These are phyloP conservation scores for Ilex asprella DNA, from an alignment of 257 asterid species.

Conservation along the genomic window DNA sequence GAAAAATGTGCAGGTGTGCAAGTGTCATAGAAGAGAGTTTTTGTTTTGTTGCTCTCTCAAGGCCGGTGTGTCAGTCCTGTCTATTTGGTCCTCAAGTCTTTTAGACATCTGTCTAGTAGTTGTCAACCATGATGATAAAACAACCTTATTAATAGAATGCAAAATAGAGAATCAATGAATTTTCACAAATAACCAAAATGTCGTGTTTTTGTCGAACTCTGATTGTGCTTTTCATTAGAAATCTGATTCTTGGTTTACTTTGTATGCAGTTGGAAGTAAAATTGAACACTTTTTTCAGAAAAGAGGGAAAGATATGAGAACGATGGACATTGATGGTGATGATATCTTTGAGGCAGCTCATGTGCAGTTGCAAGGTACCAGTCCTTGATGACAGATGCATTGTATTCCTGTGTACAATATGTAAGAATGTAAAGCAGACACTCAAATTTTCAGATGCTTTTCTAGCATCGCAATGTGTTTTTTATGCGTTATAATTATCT, in stretches of 20 bases:
- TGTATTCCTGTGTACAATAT: conserved; percentile 12
- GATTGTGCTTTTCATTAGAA: neutral
- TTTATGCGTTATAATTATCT: too few relatives aligned
- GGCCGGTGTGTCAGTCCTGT: neutral
- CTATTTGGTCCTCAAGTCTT: neutral
- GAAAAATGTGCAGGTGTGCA: conserved; percentile 65
- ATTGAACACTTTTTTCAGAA: conserved; percentile 34
- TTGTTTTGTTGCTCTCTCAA: neutral
- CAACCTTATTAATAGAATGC: too few relatives aligned
- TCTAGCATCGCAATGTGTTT: too few relatives aligned
- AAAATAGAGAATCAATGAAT: too few relatives aligned
- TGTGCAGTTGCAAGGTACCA: neutral
- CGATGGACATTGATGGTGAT: neutral
- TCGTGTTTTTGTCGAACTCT: neutral
- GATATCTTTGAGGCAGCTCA: neutral
- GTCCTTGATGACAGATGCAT: conserved; percentile 4
- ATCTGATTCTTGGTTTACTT: neutral
- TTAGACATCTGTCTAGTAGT: neutral
- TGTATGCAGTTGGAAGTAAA: conserved; percentile 67
- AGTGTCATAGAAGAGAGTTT: neutral
- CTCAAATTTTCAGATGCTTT: conserved; percentile 21
- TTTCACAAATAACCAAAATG: too few relatives aligned
- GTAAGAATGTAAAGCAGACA: conserved; percentile 19
- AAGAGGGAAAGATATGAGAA: conserved; percentile 41
- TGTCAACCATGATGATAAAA: too few relatives aligned